These are phyloP conservation scores for Drechslera avenae DNA, from an alignment of 2,329 filamentous ascomycete species.

Conservation along the genomic window DNA sequence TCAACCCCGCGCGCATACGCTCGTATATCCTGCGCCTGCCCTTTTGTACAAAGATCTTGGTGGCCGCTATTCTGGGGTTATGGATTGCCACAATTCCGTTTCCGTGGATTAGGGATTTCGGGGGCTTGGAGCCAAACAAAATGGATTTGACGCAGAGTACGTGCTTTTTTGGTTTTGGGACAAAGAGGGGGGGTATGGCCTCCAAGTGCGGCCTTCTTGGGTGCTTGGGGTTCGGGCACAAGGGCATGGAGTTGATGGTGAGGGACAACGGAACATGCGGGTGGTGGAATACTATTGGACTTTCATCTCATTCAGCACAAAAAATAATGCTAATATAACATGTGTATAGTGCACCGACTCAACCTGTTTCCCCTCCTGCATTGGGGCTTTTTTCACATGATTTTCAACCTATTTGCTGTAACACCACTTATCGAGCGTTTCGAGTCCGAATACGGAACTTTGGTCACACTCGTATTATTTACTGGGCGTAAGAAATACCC, in stretches of 20 bases:
- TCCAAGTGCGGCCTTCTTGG: constrained; percentile 1
- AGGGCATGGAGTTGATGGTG: not conserved
- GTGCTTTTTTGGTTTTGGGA: constrained; percentile 42
- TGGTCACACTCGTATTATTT: constrained; percentile 86
- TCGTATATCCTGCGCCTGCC: constrained; percentile 86
- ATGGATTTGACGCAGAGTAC: constrained; percentile 72
- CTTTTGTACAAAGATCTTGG: constrained; percentile 76
- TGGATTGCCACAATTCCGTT: constrained; percentile 73
- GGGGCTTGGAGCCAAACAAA: constrained; percentile 76
- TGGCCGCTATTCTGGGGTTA: constrained; percentile 68
- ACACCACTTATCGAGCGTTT: constrained; percentile 92
- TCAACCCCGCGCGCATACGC: constrained; percentile 75
- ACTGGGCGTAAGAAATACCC: constrained; percentile 73
- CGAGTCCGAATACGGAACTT: constrained; percentile 87
- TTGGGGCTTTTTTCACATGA: constrained; percentile 75
- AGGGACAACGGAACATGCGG: not conserved
- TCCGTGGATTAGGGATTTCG: constrained; percentile 78
- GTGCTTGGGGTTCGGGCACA: not conserved
- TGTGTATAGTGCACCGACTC: constrained; percentile 76
- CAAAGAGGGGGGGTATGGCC: not conserved
- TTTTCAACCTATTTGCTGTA: constrained; percentile 79
- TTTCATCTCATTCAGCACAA: not conserved
- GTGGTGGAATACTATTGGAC: not conserved
- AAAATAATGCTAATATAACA: constrained; percentile 18
- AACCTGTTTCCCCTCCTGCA: constrained; percentile 94